Evolutionary conservation across 768 basidiomycete species (phyloP).

Genomic region (Boletus eberwhitei): DNA sequence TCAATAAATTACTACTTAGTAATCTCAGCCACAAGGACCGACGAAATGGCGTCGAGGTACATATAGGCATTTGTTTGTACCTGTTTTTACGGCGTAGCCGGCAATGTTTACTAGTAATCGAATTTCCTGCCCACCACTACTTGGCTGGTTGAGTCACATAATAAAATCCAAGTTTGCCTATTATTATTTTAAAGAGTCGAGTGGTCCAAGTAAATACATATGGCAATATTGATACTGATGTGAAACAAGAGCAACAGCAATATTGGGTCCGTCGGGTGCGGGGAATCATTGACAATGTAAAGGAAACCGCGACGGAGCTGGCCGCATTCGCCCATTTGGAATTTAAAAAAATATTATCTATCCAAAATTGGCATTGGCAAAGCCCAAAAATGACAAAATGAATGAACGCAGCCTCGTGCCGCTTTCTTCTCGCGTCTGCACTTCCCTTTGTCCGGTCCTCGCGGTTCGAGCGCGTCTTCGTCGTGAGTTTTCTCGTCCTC

Average conservation of each 20-base stretch:
- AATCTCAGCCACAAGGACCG: too few relatives aligned
- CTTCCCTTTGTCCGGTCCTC: constrained; percentile 5
- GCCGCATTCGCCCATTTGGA: background rate
- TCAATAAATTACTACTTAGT: too few relatives aligned
- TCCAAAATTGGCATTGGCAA: constrained; percentile 12
- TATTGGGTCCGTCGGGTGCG: background rate
- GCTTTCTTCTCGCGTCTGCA: constrained; percentile 4
- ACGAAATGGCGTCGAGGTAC: too few relatives aligned
- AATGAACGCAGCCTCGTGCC: background rate
- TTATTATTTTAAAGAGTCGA: too few relatives aligned
- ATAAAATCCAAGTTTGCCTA: too few relatives aligned
- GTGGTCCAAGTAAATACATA: background rate
- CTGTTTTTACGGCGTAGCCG: too few relatives aligned
- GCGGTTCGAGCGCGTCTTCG: constrained; percentile 3
- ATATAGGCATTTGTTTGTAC: too few relatives aligned
- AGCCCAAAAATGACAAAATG: background rate
- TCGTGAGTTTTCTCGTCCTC: constrained; percentile 6
- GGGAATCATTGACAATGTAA: background rate
- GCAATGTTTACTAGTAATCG: too few relatives aligned
- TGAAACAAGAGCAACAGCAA: background rate
- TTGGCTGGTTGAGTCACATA: too few relatives aligned
- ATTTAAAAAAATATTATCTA: background rate
- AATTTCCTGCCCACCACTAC: too few relatives aligned
- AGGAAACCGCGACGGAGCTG: background rate
- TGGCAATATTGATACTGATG: background rate